Percentiles rank a stretch among this genome's conserved stretches.
These are phyloP conservation scores for Penicillium dipodomyicola DNA, from an alignment of 495 filamentous ascomycete genomes.

Conservation along the genomic window DNA sequence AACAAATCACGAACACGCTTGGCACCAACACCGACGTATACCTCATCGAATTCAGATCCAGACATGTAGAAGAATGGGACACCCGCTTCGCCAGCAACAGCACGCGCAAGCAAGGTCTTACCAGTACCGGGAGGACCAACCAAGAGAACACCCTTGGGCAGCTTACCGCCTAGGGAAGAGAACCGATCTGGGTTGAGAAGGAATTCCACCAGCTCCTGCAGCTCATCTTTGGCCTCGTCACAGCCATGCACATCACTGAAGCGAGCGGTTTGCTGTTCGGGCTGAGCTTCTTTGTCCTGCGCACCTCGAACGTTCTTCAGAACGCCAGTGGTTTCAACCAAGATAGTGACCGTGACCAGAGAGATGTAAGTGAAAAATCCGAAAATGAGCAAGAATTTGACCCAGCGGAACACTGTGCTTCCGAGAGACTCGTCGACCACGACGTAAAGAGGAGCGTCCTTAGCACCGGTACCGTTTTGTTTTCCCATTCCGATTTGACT, in stretches of 20 bases:
- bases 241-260: conserved; percentile 96
- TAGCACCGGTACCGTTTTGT: conserved; percentile 60
- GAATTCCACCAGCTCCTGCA: conserved; percentile 96
- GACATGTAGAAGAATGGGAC: conserved; percentile 99
- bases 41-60: conserved; percentile 95
- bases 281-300: conserved; percentile 76
- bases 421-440: conserved; percentile 91
- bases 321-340: conserved; percentile 72
- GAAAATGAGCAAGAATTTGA: conserved; percentile 80
- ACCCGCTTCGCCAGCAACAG: conserved; percentile 93
- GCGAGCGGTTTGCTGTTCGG: conserved; percentile 83
- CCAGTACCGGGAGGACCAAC: conserved; percentile 96
- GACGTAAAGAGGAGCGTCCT: conserved; percentile 82
- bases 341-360: conserved; percentile 70
- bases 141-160: conserved; percentile 93
- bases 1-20: conserved; percentile 99
- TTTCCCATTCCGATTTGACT: conserved; percentile 53
- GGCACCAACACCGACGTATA: conserved; percentile 96
- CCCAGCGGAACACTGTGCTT: conserved; percentile 79
- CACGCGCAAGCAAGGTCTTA: conserved; percentile 95
- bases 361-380: conserved; percentile 69
- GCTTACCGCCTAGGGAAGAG: conserved; percentile 86
- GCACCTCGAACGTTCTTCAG: conserved; percentile 73
- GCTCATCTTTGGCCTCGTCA: conserved; percentile 96
- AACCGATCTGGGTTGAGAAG: conserved; percentile 88